Evolutionary conservation across 2,329 filamentous ascomycete species (phyloP).

Genomic region (Pseudogymnoascus sp.): DNA sequence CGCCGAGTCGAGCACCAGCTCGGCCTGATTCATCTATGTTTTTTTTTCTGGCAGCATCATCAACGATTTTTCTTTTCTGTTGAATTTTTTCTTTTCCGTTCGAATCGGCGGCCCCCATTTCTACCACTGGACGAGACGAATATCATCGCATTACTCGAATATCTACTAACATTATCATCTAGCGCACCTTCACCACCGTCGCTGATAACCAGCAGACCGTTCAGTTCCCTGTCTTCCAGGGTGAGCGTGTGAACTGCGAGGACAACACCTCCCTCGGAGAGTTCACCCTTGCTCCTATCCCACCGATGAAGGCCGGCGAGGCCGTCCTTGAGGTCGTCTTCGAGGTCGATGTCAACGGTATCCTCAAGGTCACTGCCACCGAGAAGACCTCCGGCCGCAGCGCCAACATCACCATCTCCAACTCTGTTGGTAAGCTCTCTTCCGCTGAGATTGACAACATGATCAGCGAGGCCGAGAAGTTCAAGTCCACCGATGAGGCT

Average conservation of each 20-base stretch:
- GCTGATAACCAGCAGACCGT: conserved; percentile 69
- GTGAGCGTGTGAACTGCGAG: conserved; percentile 95
- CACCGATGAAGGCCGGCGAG: conserved; percentile 90
- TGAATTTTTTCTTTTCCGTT: too few species aligned
- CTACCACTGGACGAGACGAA: too few species aligned
- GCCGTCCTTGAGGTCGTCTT: conserved; percentile 96
- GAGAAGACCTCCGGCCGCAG: conserved; percentile 97
- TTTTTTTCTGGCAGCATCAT: too few species aligned
- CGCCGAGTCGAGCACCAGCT: too few species aligned
- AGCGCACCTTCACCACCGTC: conserved; percentile 75
- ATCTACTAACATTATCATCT: conserved; percentile 13
- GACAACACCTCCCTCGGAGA: conserved; percentile 97
- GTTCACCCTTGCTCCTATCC: conserved; percentile 84
- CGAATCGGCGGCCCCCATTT: too few species aligned
- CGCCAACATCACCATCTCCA: conserved; percentile 99
- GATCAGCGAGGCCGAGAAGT: conserved; percentile 95
- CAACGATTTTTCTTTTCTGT: too few species aligned
- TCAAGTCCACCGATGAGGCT: conserved; percentile 95
- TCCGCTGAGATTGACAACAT: conserved; percentile 93
- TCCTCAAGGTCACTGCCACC: conserved; percentile 97
- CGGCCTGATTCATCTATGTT: too few species aligned
- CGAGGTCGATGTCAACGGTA: conserved; percentile 99
- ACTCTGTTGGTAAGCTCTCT: conserved; percentile 98
- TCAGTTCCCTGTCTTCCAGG: conserved; percentile 89
- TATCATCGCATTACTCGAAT: background rate